Conservation (phyloP, 129 eudicot species). For the Kitagawia praeruptora region DNA sequence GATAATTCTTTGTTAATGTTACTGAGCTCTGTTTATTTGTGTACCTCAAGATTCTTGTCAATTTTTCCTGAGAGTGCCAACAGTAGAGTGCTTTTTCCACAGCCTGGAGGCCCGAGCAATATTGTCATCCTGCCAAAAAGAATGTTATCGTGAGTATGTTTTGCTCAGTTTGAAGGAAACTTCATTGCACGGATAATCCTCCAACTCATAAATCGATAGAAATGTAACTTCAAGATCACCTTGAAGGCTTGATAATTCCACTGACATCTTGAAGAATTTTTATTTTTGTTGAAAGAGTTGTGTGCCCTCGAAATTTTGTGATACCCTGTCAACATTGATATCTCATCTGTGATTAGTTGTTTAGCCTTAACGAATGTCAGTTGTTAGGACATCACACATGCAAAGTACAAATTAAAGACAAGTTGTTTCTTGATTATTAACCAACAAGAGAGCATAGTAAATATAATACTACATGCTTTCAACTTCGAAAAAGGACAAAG, state of each 20-base stretch:
- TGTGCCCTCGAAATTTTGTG: neutral
- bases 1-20: neutral
- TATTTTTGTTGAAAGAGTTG: conserved; percentile 4
- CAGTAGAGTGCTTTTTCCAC: conserved; percentile 21
- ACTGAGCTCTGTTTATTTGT: neutral
- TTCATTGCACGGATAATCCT: neutral
- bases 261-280: conserved; percentile 15
- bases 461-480: neutral
- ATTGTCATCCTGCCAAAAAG: conserved; percentile 21
- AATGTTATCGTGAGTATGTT: neutral
- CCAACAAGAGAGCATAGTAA: neutral
- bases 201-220: neutral
- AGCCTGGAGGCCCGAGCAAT: conserved; percentile 20
- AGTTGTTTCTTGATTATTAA: neutral
- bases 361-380: neutral
- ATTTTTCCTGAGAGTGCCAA: conserved; percentile 20
- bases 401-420: neutral
- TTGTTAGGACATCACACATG: neutral
- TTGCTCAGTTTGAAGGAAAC: neutral
- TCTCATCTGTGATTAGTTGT: neutral
- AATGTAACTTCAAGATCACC: conserved; percentile 3
- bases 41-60: conserved; percentile 16
- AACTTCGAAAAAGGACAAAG: neutral
- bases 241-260: conserved; percentile 20
- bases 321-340: conserved; percentile 10